Percentiles rank a stretch among this genome's conserved stretches.
phyloP scores from a whole-genome alignment of 805 yeast species.

The Saturnispora serradocipensis region DNA sequence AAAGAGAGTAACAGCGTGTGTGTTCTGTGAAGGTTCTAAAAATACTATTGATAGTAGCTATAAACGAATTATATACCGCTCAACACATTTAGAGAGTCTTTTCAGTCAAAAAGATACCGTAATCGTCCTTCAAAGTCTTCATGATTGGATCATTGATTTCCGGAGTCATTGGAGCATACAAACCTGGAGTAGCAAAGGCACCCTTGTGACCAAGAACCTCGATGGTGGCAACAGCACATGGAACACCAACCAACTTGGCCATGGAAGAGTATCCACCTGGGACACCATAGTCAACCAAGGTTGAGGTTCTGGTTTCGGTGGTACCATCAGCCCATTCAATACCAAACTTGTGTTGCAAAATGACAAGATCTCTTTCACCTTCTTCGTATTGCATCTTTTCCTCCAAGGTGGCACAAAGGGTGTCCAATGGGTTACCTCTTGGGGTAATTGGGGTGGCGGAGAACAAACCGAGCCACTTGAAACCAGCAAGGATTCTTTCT shows the following conservation, averaged over 20 bases:
- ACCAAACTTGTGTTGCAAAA: slow-evolving; percentile 95
- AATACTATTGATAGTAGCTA: not conserved
- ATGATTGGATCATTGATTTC: slow-evolving; percentile 86
- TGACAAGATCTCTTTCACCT: slow-evolving; percentile 92
- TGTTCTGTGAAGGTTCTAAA: not conserved
- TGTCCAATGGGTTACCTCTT: slow-evolving; percentile 90
- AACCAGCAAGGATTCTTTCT: slow-evolving; percentile 78
- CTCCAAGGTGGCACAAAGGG: slow-evolving; percentile 94
- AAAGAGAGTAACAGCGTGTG: not conserved
- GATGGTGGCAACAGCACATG: slow-evolving; percentile 91
- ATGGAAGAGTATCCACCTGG: slow-evolving; percentile 92
- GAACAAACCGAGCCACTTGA: slow-evolving; percentile 91
- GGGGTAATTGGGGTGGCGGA: slow-evolving; percentile 70
- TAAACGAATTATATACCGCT: not conserved
- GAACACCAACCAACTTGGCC: slow-evolving; percentile 98
- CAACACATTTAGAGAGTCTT: slow-evolving; percentile 47
- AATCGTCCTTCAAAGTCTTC: slow-evolving; percentile 82
- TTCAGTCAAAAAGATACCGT: slow-evolving; percentile 81
- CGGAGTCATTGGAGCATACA: slow-evolving; percentile 87
- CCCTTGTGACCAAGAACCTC: slow-evolving; percentile 66
- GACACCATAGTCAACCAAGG: slow-evolving; percentile 89
- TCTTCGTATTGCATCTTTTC: slow-evolving; percentile 91
- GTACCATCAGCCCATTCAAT: slow-evolving; percentile 93
- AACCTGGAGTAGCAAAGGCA: slow-evolving; percentile 65
- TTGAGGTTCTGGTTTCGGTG: slow-evolving; percentile 87